Conservation (phyloP, 352 stramenopile genomes). For the Pythium phragmiticola region DNA sequence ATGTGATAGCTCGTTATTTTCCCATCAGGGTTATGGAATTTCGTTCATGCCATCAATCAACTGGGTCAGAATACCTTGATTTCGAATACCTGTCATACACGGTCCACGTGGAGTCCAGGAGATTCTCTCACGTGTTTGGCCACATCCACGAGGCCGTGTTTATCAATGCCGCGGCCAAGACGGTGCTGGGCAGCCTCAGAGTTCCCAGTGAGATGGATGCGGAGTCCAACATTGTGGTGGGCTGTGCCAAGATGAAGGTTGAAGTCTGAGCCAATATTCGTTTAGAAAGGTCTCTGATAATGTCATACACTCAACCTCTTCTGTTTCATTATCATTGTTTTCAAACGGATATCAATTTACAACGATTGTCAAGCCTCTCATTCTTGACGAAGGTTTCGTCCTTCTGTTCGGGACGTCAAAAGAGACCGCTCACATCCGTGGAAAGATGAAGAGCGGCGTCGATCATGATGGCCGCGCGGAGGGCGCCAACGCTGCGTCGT, state of each 20-base stretch:
- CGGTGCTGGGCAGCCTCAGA: too few relatives aligned
- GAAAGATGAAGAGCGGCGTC: conserved; percentile 5
- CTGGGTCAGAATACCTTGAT: too few relatives aligned
- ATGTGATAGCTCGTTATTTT: too few relatives aligned
- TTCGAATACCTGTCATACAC: too few relatives aligned
- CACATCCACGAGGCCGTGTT: too few relatives aligned
- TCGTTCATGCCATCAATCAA: too few relatives aligned
- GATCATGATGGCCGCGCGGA: background rate
- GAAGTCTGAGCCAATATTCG: background rate
- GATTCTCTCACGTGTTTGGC: too few relatives aligned
- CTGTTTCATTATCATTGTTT: background rate
- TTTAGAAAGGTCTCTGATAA: background rate
- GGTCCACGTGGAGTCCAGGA: too few relatives aligned
- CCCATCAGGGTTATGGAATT: too few relatives aligned
- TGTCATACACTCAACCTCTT: too few relatives aligned
- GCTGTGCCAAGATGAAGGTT: too few relatives aligned
- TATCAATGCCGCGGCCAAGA: too few relatives aligned
- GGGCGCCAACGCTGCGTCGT: background rate
- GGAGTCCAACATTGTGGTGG: background rate
- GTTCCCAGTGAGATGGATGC: background rate
- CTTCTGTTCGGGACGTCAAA: background rate
- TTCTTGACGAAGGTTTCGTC: conserved; percentile 1
- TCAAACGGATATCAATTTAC: background rate
- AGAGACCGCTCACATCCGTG: background rate
- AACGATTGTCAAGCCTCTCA: background rate